Evolutionary conservation across 2,329 filamentous ascomycete genomes (phyloP), one percentile per base, ranked within the genome.

Genomic region (Aspergillus cejpii): DNA sequence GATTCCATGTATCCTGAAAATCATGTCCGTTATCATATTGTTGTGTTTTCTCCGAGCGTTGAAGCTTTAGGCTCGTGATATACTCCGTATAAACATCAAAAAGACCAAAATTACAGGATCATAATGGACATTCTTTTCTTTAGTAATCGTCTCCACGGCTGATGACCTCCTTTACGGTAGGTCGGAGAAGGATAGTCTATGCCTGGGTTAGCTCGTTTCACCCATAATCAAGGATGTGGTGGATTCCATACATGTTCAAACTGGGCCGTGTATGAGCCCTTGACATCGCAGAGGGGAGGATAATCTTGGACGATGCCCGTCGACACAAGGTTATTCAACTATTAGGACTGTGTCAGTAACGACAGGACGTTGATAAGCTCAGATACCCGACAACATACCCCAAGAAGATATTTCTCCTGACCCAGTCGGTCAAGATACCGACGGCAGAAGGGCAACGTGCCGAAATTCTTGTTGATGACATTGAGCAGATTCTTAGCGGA

Each of bases 401-500:
- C 90, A 6, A 95, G 76, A 28, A 95, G 78, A 64, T 97, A 96
- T 69, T 95, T 95, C 50, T 96, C 88, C 66, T 94, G 87, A 20
- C 91, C 90, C n/a, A 96, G 70, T 43, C 90, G 84, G 69, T 96
- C 90, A 48, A 97, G 75, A 65, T 95, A 96, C 55, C 90, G 81
- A 52, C 90, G 78, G 68, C 88, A 95, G 69, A 89, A 97, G 1
- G 89, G 89, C 56, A 97, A 70, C 1, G 89, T 95, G 54, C 88
- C 87, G 66, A 96, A 97, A 70, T 95, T 95, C 77, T 94, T 94
- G 71, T 87, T 92, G 67, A 97, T 96, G 24, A 88, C 84, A 59
- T 79, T 92, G 55, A 95, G 75, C 45, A 97, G 74, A 45, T 82
- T 84, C 74, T 90, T 92, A 47, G 90, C 90, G 37, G 87, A 94